Percentiles rank a stretch among this genome's conserved stretches.
phyloP scores from a whole-genome alignment of 768 basidiomycete species.

The Cystofilobasidium bisporidii region DNA sequence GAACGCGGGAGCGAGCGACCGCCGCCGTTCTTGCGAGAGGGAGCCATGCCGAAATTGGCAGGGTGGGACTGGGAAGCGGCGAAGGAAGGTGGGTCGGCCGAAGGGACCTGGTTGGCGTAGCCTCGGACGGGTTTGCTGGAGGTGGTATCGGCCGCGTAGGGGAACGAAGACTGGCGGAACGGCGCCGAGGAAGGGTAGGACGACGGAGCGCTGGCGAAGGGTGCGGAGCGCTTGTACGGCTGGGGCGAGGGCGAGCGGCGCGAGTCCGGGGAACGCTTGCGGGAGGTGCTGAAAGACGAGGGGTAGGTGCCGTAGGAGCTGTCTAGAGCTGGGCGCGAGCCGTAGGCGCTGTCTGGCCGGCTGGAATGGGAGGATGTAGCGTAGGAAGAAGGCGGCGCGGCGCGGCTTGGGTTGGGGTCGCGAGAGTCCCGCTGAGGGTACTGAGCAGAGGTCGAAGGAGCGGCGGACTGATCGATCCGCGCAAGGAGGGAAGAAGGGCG shows the following conservation, averaged over 20 bases:
- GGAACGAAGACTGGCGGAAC: background rate
- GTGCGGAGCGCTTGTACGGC: slow-evolving; percentile 9
- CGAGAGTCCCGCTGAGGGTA: too few species aligned
- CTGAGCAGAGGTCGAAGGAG: too few species aligned
- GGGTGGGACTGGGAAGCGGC: background rate
- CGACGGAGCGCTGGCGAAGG: background rate
- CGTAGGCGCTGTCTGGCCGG: background rate
- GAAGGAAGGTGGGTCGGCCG: background rate
- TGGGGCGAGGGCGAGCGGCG: slow-evolving; percentile 13
- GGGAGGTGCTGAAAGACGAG: background rate
- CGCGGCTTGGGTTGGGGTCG: too few species aligned
- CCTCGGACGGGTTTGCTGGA: background rate
- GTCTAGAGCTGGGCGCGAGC: background rate
- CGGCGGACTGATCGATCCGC: too few species aligned
- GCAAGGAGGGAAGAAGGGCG: too few species aligned
- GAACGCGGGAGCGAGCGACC: background rate
- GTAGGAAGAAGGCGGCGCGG: background rate
- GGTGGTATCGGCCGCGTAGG: background rate
- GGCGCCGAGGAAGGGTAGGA: background rate
- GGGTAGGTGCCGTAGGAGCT: background rate
- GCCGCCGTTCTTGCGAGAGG: slow-evolving; percentile 3
- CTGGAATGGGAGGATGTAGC: background rate
- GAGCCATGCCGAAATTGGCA: slow-evolving; percentile 13
- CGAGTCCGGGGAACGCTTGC: background rate
- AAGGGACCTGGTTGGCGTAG: background rate